Conservation (phyloP, 768 basidiomycete genomes). For the Strobilomyces echinocephalus region DNA sequence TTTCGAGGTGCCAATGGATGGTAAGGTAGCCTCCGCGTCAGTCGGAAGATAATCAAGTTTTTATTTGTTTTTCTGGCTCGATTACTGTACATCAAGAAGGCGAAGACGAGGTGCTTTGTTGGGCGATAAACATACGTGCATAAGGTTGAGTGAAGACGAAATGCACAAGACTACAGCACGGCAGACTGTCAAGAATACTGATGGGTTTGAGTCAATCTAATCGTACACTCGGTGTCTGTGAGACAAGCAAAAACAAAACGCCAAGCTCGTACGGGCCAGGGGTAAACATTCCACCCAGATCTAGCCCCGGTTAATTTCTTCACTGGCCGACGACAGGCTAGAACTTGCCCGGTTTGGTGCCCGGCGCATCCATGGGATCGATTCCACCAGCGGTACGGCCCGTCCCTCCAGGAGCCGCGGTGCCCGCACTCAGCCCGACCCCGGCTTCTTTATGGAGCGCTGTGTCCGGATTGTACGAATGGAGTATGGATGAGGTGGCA, state of each 20-base stretch:
- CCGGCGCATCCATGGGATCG: conserved; percentile 39
- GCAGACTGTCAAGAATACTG: neutral
- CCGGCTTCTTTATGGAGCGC: conserved; percentile 40
- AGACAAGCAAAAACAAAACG: conserved; percentile 7
- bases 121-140: neutral
- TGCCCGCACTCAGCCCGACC: conserved; percentile 44
- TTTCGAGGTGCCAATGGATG: conserved; percentile 13
- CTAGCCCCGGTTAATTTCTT: conserved; percentile 32
- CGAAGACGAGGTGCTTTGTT: neutral
- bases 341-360: conserved; percentile 36
- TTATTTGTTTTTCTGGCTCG: conserved; percentile 8
- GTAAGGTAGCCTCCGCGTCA: conserved; percentile 8
- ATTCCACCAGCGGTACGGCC: conserved; percentile 39
- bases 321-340: conserved; percentile 21
- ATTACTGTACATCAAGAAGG: no score
- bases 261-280: neutral
- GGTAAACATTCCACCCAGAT: neutral
- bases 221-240: conserved; percentile 19
- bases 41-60: conserved; percentile 21
- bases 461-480: conserved; percentile 34
- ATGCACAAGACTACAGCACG: conserved; percentile 10
- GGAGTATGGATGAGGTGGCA: conserved; percentile 42
- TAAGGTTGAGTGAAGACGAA: neutral
- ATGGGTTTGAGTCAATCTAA: conserved; percentile 9
- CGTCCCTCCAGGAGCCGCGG: conserved; percentile 43